These are phyloP conservation scores for Mycena epipterygia DNA, from an alignment of 768 basidiomycete species.

Conservation along the genomic window DNA sequence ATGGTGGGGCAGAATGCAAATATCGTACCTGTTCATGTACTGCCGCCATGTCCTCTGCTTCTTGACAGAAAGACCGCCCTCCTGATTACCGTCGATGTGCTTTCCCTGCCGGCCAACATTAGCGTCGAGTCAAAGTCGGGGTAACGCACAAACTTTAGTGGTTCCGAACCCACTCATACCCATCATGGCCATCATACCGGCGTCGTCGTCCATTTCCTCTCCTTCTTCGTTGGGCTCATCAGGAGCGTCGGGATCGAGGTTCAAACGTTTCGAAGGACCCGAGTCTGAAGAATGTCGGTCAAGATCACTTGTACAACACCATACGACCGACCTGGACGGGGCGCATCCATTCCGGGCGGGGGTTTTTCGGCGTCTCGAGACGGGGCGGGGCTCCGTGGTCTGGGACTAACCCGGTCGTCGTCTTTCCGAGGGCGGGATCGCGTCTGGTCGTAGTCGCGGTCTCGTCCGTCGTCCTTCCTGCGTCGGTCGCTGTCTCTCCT, in stretches of 20 bases:
- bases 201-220: constrained; percentile 74
- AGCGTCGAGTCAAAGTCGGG: background rate
- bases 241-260: constrained; percentile 58
- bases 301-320: constrained; percentile 14
- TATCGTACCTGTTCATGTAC: constrained; percentile 96
- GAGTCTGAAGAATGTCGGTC: constrained; percentile 18
- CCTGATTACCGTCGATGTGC: constrained; percentile 86
- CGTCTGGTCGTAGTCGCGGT: constrained; percentile 52
- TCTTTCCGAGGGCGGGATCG: constrained; percentile 53
- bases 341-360: constrained; percentile 32
- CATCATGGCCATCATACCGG: constrained; percentile 92
- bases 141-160: constrained; percentile 76
- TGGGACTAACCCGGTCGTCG: constrained; percentile 46
- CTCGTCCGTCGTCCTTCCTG: constrained; percentile 48
- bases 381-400: constrained; percentile 40
- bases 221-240: constrained; percentile 56
- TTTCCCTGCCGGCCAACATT: constrained; percentile 67
- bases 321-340: constrained; percentile 34
- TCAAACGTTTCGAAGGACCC: constrained; percentile 39
- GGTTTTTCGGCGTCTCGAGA: constrained; percentile 41
- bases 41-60: constrained; percentile 95
- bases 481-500: constrained; percentile 54
- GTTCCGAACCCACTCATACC: constrained; percentile 89
- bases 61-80: constrained; percentile 75
- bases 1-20: background rate